A percentile compares a stretch with the other conserved stretches of the same genome.
Conservation (phyloP, 768 basidiomycete genomes). For the Hypholoma sublateritium region DNA sequence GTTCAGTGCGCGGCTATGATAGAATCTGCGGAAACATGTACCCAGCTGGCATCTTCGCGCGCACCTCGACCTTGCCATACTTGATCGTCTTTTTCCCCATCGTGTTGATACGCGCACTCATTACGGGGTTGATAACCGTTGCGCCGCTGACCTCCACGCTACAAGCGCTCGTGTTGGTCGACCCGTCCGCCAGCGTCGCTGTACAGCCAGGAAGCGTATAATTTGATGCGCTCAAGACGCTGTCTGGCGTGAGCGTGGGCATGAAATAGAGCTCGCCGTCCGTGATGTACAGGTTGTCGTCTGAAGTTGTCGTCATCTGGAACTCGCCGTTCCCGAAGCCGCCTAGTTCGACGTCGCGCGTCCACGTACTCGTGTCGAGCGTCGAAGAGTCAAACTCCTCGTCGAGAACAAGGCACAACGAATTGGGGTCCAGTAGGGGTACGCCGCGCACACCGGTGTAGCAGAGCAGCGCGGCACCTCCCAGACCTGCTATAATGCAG, state of each 20-base stretch:
- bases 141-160: slow-evolving; percentile 38
- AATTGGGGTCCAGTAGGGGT: slow-evolving; percentile 37
- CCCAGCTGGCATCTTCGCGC: slow-evolving; percentile 61
- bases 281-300: slow-evolving; percentile 64
- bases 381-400: slow-evolving; percentile 59
- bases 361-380: slow-evolving; percentile 57
- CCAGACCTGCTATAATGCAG: slow-evolving; percentile 54
- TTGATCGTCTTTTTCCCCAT: slow-evolving; percentile 53
- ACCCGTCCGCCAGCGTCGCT: slow-evolving; percentile 4
- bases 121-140: slow-evolving; percentile 71
- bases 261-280: slow-evolving; percentile 76
- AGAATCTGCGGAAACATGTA: slow-evolving; percentile 36
- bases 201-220: slow-evolving; percentile 74
- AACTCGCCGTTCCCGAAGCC: slow-evolving; percentile 84
- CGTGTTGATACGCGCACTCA: slow-evolving; percentile 74
- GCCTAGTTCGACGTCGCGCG: slow-evolving; percentile 66
- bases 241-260: slow-evolving; percentile 75
- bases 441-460: slow-evolving; percentile 52
- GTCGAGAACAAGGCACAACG: slow-evolving; percentile 63
- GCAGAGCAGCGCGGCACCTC: slow-evolving; percentile 50
- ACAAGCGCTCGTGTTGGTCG: slow-evolving; percentile 32
- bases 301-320: slow-evolving; percentile 67
- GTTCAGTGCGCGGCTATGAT: not conserved
- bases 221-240: slow-evolving; percentile 56
- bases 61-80: slow-evolving; percentile 62